Percentiles rank a stretch among this genome's conserved stretches.
phyloP scores from a whole-genome alignment of 2,329 filamentous ascomycete species.

The Orbilia ellipsospora region DNA sequence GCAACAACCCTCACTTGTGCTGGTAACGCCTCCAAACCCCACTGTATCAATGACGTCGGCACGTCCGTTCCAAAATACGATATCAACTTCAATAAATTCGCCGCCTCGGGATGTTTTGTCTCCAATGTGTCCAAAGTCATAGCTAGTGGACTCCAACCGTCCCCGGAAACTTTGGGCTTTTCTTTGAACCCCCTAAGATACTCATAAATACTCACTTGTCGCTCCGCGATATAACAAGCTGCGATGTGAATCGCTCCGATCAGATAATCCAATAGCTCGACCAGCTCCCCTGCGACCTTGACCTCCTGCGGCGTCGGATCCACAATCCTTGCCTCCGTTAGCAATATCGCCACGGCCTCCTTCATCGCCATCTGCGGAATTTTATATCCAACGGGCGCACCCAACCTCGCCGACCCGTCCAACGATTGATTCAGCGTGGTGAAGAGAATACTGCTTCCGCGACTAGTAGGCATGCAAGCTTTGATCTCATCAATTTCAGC shows the following conservation, averaged over 20 bases:
- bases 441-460: slow-evolving; percentile 74
- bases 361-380: slow-evolving; percentile 68
- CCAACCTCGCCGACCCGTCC: slow-evolving; percentile 59
- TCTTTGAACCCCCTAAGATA: slow-evolving; percentile 71
- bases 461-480: slow-evolving; percentile 73
- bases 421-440: slow-evolving; percentile 73
- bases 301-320: slow-evolving; percentile 69
- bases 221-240: slow-evolving; percentile 61
- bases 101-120: slow-evolving; percentile 66
- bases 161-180: slow-evolving; percentile 66
- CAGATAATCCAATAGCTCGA: slow-evolving; percentile 72
- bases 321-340: slow-evolving; percentile 72
- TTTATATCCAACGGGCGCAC: slow-evolving; percentile 57
- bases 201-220: slow-evolving; percentile 61
- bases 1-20: slow-evolving; percentile 54
- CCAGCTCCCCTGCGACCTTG: slow-evolving; percentile 71
- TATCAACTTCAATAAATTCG: slow-evolving; percentile 74
- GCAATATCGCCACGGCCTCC: slow-evolving; percentile 72
- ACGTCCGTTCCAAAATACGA: slow-evolving; percentile 74
- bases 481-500: slow-evolving; percentile 67
- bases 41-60: slow-evolving; percentile 72
- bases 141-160: slow-evolving; percentile 64
- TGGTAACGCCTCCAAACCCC: slow-evolving; percentile 56
- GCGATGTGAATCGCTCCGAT: slow-evolving; percentile 76
- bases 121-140: slow-evolving; percentile 66